phyloP scores from a whole-genome alignment of 2,329 filamentous ascomycete genomes.

The Cladosporium sp. region DNA sequence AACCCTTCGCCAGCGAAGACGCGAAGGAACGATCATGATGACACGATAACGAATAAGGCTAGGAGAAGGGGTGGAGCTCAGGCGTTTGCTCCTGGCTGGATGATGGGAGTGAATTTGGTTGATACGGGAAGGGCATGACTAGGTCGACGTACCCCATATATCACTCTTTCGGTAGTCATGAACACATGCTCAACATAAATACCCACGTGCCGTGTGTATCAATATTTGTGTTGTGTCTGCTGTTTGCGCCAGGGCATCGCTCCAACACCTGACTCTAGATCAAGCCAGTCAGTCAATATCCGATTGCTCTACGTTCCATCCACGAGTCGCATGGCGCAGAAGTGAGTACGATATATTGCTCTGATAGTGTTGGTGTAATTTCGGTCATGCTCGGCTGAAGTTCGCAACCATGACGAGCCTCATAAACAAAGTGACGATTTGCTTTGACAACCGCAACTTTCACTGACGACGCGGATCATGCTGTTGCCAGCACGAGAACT shows the following conservation, averaged over 20 bases:
- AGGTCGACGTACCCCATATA: constrained; percentile 3
- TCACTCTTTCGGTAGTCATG: constrained; percentile 8
- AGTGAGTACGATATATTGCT: not conserved
- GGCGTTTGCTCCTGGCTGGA: constrained; percentile 4
- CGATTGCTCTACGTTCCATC: not conserved
- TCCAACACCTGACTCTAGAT: not conserved
- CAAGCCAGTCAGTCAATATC: not conserved
- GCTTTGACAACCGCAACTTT: constrained; percentile 10
- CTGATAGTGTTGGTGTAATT: not conserved
- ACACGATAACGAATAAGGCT: not conserved
- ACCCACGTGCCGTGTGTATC: not conserved
- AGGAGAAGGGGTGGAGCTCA: not conserved
- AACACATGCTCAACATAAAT: constrained; percentile 1
- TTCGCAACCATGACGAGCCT: not conserved
- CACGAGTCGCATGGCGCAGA: not conserved
- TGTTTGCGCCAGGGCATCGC: not conserved
- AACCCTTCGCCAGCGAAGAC: not conserved
- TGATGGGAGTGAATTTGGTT: not conserved
- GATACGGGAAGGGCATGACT: not conserved
- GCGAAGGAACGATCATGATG: not conserved
- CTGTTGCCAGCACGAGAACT: not conserved
- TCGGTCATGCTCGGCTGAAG: not conserved
- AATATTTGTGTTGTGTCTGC: not conserved
- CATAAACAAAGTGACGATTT: constrained; percentile 6
- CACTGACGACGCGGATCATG: not conserved